phyloP scores from a whole-genome alignment of 2,329 filamentous ascomycete genomes.

The Ophiocordyceps camponoti-saundersi region DNA sequence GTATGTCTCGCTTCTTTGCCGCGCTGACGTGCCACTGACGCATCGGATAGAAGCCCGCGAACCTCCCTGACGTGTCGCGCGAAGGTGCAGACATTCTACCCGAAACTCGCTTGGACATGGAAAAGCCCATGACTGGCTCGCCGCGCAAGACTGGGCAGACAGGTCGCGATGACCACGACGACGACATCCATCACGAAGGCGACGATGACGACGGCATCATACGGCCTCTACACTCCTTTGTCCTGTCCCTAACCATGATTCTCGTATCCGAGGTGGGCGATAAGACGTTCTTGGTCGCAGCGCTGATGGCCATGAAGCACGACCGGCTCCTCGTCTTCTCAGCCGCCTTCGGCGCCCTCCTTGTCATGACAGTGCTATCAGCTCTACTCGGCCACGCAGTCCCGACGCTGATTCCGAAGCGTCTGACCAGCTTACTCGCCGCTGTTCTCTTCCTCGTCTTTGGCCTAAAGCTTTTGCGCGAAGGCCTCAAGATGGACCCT shows the following conservation, averaged over 20 bases:
- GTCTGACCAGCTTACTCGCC: constrained; percentile 77
- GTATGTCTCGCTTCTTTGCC: constrained; percentile 8
- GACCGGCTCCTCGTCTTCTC: constrained; percentile 85
- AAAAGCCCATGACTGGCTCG: constrained; percentile 5
- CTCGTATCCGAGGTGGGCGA: constrained; percentile 92
- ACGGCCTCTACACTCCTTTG: constrained; percentile 70
- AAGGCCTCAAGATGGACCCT: constrained; percentile 76
- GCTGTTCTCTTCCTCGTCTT: constrained; percentile 79
- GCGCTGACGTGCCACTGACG: not conserved
- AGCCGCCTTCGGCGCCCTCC: constrained; percentile 78
- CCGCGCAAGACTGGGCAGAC: constrained; percentile 6
- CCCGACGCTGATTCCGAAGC: constrained; percentile 75
- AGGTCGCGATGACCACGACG: constrained; percentile 12
- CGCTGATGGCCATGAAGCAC: constrained; percentile 98
- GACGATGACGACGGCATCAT: constrained; percentile 44
- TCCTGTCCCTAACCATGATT: constrained; percentile 94
- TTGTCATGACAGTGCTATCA: constrained; percentile 89
- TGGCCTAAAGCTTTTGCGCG: constrained; percentile 64
- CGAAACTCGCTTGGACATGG: constrained; percentile 41
- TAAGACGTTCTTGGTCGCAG: constrained; percentile 95
- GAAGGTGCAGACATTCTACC: constrained; percentile 57
- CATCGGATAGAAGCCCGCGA: constrained; percentile 50
- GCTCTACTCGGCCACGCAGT: constrained; percentile 86
- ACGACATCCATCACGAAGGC: constrained; percentile 6
- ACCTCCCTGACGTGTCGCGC: constrained; percentile 63